Evolutionary conservation across 2,329 filamentous ascomycete species (phyloP), one percentile per base, ranked within the genome.

Genomic region (Scedosporium apiospermum): DNA sequence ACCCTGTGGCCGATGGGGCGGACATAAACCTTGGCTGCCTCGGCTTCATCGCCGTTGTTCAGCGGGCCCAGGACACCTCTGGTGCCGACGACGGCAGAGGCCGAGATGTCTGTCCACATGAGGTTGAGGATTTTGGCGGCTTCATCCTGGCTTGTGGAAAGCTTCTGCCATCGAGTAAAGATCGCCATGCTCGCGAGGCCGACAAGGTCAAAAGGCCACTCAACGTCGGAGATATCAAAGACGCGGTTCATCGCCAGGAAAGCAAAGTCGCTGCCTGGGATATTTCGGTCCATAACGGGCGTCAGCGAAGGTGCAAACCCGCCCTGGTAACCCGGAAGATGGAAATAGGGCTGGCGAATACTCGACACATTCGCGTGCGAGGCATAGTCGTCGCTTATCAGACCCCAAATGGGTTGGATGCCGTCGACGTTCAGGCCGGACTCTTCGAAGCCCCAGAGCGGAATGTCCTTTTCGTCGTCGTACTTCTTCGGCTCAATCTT

Each of bases 71-170:
- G 64, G 5, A 62, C 60, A 1, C 67, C 67, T 58, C 67, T 68
- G 6, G 66, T 63, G 1, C 66, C 67, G 4, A 68, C 67, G 18
- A 68, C 42, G 3, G 66, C 67, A 3, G 67, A 68, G 4, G 67
- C 66, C 1, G 66, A 66, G 6, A 77, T 62, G 62, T 81, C 77
- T 0, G 77, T 80, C 73, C 76, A 80, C 4, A 80, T 71, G 0
- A 78, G 68, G 64, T 79, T 76, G 10, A 78, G 66, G 7, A 80
- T 78, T 10, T 68, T 66, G 0, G 70, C 69, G 1, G 73, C 71
- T 0, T 65, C 67, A 0, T 62, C 62, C 0, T 72, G 63, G 1
- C 67, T 68, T 0, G 57, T 38, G 1, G 73, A 73, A 1, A 77
- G 67, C 2, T 72, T 63, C 64, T 76, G 73, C 77, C 78, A 80